phyloP scores from a whole-genome alignment of 306 rosid species.

The Fagus sylvatica region DNA sequence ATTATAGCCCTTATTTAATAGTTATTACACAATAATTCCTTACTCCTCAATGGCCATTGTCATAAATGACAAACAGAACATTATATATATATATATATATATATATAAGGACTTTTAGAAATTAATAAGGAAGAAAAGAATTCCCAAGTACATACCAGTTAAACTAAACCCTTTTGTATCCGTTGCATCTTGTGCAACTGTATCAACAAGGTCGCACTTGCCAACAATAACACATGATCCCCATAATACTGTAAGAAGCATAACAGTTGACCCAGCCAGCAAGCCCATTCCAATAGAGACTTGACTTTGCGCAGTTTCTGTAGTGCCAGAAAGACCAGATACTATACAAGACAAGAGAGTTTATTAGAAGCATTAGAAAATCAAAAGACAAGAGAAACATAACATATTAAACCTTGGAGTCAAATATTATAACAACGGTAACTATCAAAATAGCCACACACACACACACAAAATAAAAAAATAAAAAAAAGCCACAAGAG shows the following conservation, averaged over 20 bases:
- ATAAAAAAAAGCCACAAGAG: no score
- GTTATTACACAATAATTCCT: no score
- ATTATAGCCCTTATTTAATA: no score
- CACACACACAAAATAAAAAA: no score
- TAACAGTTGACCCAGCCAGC: slow-evolving; percentile 69
- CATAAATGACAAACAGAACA: no score
- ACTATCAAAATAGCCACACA: no score
- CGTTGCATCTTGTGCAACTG: slow-evolving; percentile 28
- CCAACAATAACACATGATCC: slow-evolving; percentile 65
- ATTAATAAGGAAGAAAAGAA: background rate
- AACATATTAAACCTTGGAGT: no score
- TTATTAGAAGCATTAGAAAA: slow-evolving; percentile 5
- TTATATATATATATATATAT: no score
- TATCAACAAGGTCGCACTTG: slow-evolving; percentile 50
- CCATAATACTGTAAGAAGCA: slow-evolving; percentile 69
- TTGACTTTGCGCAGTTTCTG: slow-evolving; percentile 61
- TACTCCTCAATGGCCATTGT: no score
- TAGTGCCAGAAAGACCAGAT: slow-evolving; percentile 63
- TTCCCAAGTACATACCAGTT: slow-evolving; percentile 27
- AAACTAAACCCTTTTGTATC: slow-evolving; percentile 50
- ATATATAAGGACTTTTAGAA: background rate
- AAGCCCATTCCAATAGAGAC: slow-evolving; percentile 74
- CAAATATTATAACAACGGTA: no score
- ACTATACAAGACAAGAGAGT: slow-evolving; percentile 33
- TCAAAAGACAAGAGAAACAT: background rate